These are phyloP conservation scores for Chenopodium berlandieri DNA, from an alignment of 148 eudicot genomes.

Conservation along the genomic window DNA sequence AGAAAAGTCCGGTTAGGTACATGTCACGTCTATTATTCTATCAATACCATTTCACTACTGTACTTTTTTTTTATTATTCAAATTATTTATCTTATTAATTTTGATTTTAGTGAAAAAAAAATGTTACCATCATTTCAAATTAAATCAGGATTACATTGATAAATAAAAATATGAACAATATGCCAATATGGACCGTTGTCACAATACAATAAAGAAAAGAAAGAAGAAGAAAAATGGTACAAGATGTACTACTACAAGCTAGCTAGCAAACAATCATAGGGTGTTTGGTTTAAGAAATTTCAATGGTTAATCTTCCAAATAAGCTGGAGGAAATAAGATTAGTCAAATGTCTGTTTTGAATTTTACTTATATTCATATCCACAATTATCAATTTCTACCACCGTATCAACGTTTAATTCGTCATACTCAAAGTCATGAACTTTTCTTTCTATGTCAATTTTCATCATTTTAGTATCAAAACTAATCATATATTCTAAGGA, in stretches of 20 bases:
- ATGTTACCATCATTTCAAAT: too few relatives aligned
- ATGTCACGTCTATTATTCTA: too few relatives aligned
- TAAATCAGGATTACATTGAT: too few relatives aligned
- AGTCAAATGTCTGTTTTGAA: background rate
- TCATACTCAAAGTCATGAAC: background rate
- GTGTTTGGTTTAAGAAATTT: background rate
- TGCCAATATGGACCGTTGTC: background rate
- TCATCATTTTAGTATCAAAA: background rate
- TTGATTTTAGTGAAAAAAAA: too few relatives aligned
- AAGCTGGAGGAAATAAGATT: background rate
- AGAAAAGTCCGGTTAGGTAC: too few relatives aligned
- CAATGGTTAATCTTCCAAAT: background rate
- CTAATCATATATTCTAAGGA: background rate
- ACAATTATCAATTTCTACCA: background rate
- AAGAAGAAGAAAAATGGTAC: background rate
- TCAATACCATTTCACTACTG: too few relatives aligned
- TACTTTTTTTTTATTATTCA: too few relatives aligned
- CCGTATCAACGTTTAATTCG: background rate
- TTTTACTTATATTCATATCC: background rate
- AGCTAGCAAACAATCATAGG: constrained; percentile 1
- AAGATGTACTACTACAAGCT: background rate
- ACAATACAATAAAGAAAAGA: background rate
- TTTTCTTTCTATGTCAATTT: background rate
- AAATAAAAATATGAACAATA: too few relatives aligned
- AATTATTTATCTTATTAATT: too few relatives aligned